Evolutionary conservation across 257 asterid genomes (phyloP).

Genomic region (Anisodus acutangulus): DNA sequence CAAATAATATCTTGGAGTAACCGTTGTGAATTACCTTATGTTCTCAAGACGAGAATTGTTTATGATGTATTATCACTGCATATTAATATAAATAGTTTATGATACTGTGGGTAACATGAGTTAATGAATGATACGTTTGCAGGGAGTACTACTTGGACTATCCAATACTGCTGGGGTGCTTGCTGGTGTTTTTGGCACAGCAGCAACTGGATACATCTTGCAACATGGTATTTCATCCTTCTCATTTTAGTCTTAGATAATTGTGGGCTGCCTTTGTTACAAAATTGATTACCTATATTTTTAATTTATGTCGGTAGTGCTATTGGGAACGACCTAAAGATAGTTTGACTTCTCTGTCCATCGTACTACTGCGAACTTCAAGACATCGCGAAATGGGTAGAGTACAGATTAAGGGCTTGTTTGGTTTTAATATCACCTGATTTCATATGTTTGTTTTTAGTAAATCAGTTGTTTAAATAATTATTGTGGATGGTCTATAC

Average conservation of each 20-base stretch:
- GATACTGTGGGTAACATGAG: conserved; percentile 17
- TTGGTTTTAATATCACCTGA: conserved; percentile 12
- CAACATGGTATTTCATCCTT: conserved; percentile 67
- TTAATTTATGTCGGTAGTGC: neutral
- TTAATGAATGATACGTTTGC: conserved; percentile 29
- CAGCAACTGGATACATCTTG: conserved; percentile 91
- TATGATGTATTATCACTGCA: neutral
- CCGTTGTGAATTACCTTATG: conserved; percentile 7
- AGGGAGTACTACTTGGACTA: conserved; percentile 92
- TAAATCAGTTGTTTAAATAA: neutral
- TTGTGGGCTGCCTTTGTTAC: neutral
- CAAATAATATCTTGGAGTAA: neutral
- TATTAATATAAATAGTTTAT: neutral
- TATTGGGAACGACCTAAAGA: neutral
- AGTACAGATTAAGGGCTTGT: neutral
- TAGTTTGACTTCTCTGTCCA: conserved; percentile 18
- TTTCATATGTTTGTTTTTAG: neutral
- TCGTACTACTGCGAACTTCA: neutral
- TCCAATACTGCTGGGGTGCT: conserved; percentile 95
- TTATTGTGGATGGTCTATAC: neutral
- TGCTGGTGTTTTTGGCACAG: conserved; percentile 91
- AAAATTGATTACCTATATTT: neutral
- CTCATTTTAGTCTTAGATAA: neutral
- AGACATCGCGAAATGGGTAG: neutral
- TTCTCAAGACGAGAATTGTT: neutral